Conservation (phyloP, 129 eudicot genomes). For the Solidago caesia region DNA sequence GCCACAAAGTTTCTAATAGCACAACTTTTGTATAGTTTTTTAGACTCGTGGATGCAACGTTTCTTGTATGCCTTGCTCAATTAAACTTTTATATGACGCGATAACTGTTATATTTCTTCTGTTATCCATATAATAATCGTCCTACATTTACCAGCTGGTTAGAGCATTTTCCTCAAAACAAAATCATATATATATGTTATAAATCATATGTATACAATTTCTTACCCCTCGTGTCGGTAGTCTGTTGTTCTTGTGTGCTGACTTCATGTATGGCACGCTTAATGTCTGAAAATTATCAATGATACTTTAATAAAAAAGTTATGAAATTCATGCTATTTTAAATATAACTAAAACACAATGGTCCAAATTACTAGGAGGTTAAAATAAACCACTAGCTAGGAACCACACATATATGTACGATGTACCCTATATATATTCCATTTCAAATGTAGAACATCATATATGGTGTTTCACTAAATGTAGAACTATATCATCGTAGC, state of each 20-base stretch:
- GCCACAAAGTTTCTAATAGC: no score
- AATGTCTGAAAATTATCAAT: slow-evolving; percentile 54
- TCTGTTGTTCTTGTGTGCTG: slow-evolving; percentile 48
- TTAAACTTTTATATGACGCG: no score
- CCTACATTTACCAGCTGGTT: no score
- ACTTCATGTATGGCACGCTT: slow-evolving; percentile 92
- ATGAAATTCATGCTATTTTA: background rate
- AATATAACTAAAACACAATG: no score
- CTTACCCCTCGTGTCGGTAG: slow-evolving; percentile 59
- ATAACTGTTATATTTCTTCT: no score
- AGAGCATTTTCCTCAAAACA: no score
- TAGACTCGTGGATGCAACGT: no score
- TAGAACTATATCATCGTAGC: background rate
- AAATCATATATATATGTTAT: background rate
- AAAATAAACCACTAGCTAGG: background rate
- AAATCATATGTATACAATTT: background rate
- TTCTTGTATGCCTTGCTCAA: no score
- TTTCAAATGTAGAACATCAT: background rate
- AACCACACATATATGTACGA: background rate
- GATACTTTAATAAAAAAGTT: background rate
- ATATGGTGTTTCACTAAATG: background rate
- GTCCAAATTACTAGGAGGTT: no score
- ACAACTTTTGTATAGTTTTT: no score
- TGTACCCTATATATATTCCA: background rate
- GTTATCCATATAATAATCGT: no score